A percentile compares a stretch with the other conserved stretches of the same genome.
These are phyloP conservation scores for Calycina marina DNA, from an alignment of 2,329 filamentous ascomycete genomes.

Conservation along the genomic window DNA sequence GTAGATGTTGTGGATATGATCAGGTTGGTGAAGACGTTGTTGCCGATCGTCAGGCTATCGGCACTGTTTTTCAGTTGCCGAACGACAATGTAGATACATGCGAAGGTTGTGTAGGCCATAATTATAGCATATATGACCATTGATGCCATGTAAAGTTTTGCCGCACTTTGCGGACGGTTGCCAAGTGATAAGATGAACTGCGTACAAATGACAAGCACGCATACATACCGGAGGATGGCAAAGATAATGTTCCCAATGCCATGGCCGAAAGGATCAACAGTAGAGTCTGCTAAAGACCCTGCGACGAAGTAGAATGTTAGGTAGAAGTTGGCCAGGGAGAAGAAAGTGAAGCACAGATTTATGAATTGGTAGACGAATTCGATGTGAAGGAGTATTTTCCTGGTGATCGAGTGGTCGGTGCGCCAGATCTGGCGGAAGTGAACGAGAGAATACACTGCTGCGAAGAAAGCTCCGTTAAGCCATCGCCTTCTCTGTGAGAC, in stretches of 20 bases:
- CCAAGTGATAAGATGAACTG: conserved; percentile 96
- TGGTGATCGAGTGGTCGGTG: conserved; percentile 79
- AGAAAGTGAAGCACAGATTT: conserved; percentile 88
- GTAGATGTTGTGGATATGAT: conserved; percentile 84
- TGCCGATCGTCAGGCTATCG: conserved; percentile 46
- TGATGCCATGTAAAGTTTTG: conserved; percentile 73
- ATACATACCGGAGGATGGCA: conserved; percentile 69
- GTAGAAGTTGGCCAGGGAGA: conserved; percentile 97
- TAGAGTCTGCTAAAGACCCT: conserved; percentile 67
- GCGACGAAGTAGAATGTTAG: conserved; percentile 97
- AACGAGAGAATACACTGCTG: conserved; percentile 90
- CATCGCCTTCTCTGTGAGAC: conserved; percentile 91
- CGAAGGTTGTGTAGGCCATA: conserved; percentile 92
- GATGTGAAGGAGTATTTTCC: conserved; percentile 84
- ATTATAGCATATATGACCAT: conserved; percentile 88
- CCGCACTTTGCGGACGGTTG: conserved; percentile 88
- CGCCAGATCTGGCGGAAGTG: conserved; percentile 88
- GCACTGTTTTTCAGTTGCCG: conserved; percentile 47
- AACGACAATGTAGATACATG: conserved; percentile 75
- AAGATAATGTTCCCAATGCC: conserved; percentile 76
- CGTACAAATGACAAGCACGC: conserved; percentile 75
- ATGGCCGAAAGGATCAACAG: conserved; percentile 83
- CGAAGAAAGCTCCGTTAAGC: conserved; percentile 98
- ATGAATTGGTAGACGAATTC: conserved; percentile 94
- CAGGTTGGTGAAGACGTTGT: conserved; percentile 89